Evolutionary conservation across 345 rosid species (phyloP).

Genomic region (Lepidium sativum): DNA sequence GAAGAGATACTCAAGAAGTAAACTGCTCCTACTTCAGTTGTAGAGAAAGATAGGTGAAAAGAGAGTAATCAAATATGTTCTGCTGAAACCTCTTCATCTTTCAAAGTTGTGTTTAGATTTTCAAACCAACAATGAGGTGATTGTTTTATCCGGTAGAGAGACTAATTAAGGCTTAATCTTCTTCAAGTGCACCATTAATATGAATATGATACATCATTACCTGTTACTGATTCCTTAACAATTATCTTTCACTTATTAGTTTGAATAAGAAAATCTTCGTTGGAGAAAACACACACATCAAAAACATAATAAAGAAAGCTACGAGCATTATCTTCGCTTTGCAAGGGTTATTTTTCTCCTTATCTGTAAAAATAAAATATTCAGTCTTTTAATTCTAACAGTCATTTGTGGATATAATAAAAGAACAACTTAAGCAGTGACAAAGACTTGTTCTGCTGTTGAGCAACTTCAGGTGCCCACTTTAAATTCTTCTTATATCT

Average conservation of each 20-base stretch:
- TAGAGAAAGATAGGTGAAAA: too few species aligned
- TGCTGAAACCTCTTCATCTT: too few species aligned
- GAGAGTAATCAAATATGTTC: too few species aligned
- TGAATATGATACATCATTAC: neutral
- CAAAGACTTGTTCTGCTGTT: neutral
- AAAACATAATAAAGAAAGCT: neutral
- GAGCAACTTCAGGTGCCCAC: neutral
- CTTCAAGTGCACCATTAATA: neutral
- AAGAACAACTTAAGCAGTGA: neutral
- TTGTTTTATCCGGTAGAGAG: too few species aligned
- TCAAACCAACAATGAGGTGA: too few species aligned
- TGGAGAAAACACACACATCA: neutral
- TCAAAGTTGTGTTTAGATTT: too few species aligned
- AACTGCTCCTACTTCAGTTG: too few species aligned
- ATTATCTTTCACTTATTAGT: neutral
- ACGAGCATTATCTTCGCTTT: neutral
- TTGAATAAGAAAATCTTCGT: neutral
- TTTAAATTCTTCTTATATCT: neutral
- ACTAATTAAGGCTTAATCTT: neutral
- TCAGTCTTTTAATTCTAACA: neutral
- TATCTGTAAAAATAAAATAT: neutral
- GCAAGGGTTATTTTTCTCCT: neutral
- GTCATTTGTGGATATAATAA: conserved; percentile 2
- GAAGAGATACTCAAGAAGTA: neutral
- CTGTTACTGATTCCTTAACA: neutral